Evolutionary conservation across 495 filamentous ascomycete genomes (phyloP).

Genomic region (Aspergillus affinis): DNA sequence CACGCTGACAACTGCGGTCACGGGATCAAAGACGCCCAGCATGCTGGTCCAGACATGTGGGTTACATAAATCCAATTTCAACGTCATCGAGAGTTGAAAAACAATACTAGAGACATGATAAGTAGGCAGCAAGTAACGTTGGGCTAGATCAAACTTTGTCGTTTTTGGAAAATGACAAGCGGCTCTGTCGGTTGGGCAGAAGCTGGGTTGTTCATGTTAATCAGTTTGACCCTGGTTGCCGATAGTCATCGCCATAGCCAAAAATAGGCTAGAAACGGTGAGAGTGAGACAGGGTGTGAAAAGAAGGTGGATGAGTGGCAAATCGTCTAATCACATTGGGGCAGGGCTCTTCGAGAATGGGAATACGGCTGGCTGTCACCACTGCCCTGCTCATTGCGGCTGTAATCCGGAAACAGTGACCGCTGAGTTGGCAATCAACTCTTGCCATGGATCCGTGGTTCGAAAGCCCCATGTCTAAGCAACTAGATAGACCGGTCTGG

Average conservation of each 20-base stretch:
- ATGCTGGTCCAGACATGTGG: slow-evolving; percentile 43
- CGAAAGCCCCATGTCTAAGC: slow-evolving; percentile 18
- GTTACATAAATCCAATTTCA: slow-evolving; percentile 45
- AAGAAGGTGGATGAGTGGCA: slow-evolving; percentile 32
- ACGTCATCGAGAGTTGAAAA: slow-evolving; percentile 30
- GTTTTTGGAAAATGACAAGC: not conserved
- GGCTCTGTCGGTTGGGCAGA: slow-evolving; percentile 27
- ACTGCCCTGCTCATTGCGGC: slow-evolving; percentile 27
- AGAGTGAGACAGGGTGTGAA: slow-evolving; percentile 32
- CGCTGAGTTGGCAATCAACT: slow-evolving; percentile 41
- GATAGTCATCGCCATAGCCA: slow-evolving; percentile 26
- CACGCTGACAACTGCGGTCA: slow-evolving; percentile 43
- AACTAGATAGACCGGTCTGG: slow-evolving; percentile 26
- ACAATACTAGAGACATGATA: not conserved
- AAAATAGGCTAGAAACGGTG: slow-evolving; percentile 21
- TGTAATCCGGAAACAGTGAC: slow-evolving; percentile 25
- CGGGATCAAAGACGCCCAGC: slow-evolving; percentile 43
- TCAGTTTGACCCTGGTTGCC: slow-evolving; percentile 36
- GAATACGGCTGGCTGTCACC: slow-evolving; percentile 16
- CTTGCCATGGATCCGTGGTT: slow-evolving; percentile 31
- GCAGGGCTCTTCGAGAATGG: slow-evolving; percentile 25
- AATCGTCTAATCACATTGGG: slow-evolving; percentile 30
- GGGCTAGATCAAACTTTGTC: not conserved
- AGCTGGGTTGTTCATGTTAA: slow-evolving; percentile 19
- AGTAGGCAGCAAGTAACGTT: not conserved